These are phyloP conservation scores for Arxiozyma telluris DNA, from an alignment of 1,139 yeast genomes.

Conservation along the genomic window DNA sequence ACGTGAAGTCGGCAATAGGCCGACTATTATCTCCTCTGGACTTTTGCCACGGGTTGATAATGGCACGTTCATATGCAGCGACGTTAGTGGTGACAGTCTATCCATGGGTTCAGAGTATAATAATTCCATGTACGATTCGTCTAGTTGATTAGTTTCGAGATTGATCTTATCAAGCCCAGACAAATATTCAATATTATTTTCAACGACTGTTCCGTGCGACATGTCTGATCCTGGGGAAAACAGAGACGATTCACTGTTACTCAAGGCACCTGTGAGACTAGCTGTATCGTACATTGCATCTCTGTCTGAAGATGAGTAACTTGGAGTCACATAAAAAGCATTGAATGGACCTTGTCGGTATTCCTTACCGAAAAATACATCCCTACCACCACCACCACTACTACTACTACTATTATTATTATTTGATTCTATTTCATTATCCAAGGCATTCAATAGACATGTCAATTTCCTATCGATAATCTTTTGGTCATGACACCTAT, in stretches of 20 bases:
- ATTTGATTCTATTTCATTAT: constrained; percentile 3
- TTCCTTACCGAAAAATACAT: background rate
- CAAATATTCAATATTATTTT: background rate
- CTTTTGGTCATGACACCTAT: constrained; percentile 15
- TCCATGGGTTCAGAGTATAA: background rate
- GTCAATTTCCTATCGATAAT: constrained; percentile 17
- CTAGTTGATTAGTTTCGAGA: too few relatives aligned
- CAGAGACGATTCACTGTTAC: background rate
- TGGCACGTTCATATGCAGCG: background rate
- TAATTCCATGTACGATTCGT: too few relatives aligned
- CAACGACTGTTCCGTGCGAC: background rate
- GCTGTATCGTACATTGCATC: background rate
- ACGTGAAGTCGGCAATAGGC: too few relatives aligned
- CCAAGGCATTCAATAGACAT: constrained; percentile 14
- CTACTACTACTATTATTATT: too few relatives aligned
- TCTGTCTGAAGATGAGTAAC: background rate
- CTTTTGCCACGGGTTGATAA: background rate
- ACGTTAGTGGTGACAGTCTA: background rate
- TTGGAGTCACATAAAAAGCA: background rate
- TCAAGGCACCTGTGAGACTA: too few relatives aligned
- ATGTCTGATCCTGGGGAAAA: background rate
- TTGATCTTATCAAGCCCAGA: background rate
- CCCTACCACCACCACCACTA: too few relatives aligned
- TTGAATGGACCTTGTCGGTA: background rate
- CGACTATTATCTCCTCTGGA: too few relatives aligned